These are phyloP conservation scores for Erigeron canadensis DNA, from an alignment of 129 eudicot species.

Conservation along the genomic window DNA sequence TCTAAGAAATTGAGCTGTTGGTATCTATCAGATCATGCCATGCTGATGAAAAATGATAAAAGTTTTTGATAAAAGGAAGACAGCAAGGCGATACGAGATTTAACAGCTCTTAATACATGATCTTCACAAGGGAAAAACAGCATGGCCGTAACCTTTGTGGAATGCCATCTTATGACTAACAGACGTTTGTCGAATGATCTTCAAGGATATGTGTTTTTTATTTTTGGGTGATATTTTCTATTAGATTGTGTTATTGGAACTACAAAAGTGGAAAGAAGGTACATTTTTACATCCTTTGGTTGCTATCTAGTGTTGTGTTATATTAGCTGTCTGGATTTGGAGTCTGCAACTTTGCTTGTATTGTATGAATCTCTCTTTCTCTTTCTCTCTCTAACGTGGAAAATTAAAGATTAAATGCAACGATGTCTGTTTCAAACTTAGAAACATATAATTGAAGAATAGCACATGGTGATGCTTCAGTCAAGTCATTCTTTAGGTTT, in stretches of 20 bases:
- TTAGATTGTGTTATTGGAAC: constrained; percentile 29
- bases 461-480: too few species aligned
- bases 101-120: constrained; percentile 16
- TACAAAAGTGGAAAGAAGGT: constrained; percentile 24
- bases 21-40: not conserved
- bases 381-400: not conserved
- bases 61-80: constrained; percentile 5
- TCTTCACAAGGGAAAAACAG: constrained; percentile 15
- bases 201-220: not conserved
- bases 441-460: too few species aligned
- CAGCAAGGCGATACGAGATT: constrained; percentile 6
- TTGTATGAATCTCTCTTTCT: not conserved
- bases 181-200: constrained; percentile 1
- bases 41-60: constrained; percentile 7
- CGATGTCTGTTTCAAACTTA: too few species aligned
- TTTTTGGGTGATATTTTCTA: constrained; percentile 25
- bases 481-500: too few species aligned
- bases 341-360: not conserved
- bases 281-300: constrained; percentile 22
- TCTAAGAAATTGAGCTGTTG: constrained; percentile 13
- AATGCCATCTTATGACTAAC: constrained; percentile 15
- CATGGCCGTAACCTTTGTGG: constrained; percentile 16
- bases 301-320: not conserved
- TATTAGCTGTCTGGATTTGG: not conserved
- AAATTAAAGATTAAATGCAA: too few species aligned